These are phyloP conservation scores for Asterophora parasitica DNA, from an alignment of 768 basidiomycete species.

Conservation along the genomic window DNA sequence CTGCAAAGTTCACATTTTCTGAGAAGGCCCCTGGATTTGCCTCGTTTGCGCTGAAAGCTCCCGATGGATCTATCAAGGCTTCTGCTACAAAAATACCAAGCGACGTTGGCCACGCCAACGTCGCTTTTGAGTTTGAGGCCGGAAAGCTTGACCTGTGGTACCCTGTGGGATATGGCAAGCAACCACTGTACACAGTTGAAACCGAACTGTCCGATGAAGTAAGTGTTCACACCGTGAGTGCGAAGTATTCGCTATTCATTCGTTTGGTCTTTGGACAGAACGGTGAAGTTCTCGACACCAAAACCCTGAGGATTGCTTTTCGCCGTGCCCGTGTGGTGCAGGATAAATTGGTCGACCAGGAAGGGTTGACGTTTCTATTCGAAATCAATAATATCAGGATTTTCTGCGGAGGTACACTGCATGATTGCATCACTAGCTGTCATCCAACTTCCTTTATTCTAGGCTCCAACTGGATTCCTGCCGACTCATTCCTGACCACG, in stretches of 20 bases:
- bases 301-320: constrained; percentile 64
- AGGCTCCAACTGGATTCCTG: constrained; percentile 95
- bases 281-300: constrained; percentile 49
- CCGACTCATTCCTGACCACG: constrained; percentile 86
- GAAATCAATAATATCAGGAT: constrained; percentile 86
- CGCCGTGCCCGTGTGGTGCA: constrained; percentile 76
- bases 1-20: constrained; percentile 40
- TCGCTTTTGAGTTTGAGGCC: constrained; percentile 44
- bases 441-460: neutral
- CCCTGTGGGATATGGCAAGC: constrained; percentile 77
- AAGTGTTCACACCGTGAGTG: constrained; percentile 10
- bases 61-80: constrained; percentile 43
- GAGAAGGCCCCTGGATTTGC: constrained; percentile 34
- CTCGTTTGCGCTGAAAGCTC: constrained; percentile 44
- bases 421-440: neutral
- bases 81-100: constrained; percentile 33
- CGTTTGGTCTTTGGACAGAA: constrained; percentile 26
- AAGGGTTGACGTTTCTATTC: constrained; percentile 83
- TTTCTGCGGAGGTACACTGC: constrained; percentile 71
- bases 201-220: constrained; percentile 55
- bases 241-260: neutral
- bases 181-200: constrained; percentile 68
- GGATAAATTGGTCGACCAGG: constrained; percentile 69
- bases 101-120: constrained; percentile 30
- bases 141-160: constrained; percentile 79